Base-by-base conservation (phyloP, 768 basidiomycete genomes). In the Cyclocybe aegerita region DNA sequence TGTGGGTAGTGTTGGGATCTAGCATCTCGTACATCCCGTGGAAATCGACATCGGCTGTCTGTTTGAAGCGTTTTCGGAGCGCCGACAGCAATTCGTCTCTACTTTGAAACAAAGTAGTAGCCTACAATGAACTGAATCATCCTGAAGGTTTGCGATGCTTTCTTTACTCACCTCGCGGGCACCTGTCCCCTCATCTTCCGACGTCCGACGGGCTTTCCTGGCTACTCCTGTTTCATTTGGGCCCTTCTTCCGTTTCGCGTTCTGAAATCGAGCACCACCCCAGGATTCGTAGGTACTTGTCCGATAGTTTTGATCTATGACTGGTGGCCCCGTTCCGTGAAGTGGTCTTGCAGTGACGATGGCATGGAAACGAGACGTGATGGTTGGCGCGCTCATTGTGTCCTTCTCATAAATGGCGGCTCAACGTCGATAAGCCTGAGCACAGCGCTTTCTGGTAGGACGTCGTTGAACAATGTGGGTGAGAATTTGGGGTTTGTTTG, bases 41-140 rank as follows among this genome's bases (percentile, higher is more conserved):
- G 52, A 78, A 78, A 47, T 75, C 70, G 46, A 76, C 73, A 42
- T 67, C 50, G 2, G 66, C 62, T 9, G 60, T 65, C 48, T 64
- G 58, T 41, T 61, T 60, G 56, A 75, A 75, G 31, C 61, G 57
- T 7, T 65, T 60, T 31, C 59, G 54, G 37, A 77, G 60, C 3
- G 69, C 68, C 16, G 60, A 43, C 51, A 75, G 61, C 14, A 74
- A 60, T 29, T 66, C 55, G 34, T 65, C 59, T 36, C 66, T 58
- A 49, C 61, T 63, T n/a, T 59, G 47, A 43, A 65, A 74, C 14
- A 49, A 49, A 23, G 57, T 63, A 9, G 68, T 60, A 29, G 61
- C 61, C 70, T 71, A 50, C 39, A 35, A 40, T 46, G 47, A 46
- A 14, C 43, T 14, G 16, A 45, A 42, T 36, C 29, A 42, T 53